phyloP scores from a whole-genome alignment of 2,329 filamentous ascomycete genomes.

The Verticillium albo-atrum region DNA sequence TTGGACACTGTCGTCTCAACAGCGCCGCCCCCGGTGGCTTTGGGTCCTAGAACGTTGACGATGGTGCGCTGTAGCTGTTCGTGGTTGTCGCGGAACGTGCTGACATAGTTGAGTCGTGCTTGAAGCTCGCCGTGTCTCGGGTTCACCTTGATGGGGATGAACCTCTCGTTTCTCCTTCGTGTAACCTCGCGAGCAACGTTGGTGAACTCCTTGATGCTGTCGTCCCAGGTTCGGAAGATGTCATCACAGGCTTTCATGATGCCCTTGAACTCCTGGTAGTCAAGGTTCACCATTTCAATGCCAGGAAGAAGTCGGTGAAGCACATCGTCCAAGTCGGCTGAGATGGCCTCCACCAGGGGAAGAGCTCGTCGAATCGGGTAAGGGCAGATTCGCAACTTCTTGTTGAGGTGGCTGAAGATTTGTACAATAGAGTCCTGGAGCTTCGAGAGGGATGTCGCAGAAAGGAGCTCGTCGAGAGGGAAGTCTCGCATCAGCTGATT shows the following conservation, averaged over 20 bases:
- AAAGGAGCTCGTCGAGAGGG: conserved; percentile 88
- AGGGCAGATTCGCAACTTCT: conserved; percentile 92
- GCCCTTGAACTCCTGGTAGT: conserved; percentile 83
- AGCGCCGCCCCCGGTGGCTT: conserved; percentile 51
- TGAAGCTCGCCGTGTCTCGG: conserved; percentile 86
- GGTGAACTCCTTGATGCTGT: conserved; percentile 95
- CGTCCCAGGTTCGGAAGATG: conserved; percentile 92
- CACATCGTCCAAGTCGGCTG: conserved; percentile 81
- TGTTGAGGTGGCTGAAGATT: conserved; percentile 94
- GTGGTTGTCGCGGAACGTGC: conserved; percentile 92
- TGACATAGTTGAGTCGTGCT: conserved; percentile 86
- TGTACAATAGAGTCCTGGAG: conserved; percentile 82
- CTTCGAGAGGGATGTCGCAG: conserved; percentile 83
- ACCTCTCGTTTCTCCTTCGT: conserved; percentile 89
- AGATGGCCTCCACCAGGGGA: conserved; percentile 94
- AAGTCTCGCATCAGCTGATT: conserved; percentile 99
- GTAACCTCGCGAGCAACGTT: conserved; percentile 96
- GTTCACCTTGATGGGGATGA: conserved; percentile 95
- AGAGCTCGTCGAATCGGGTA: conserved; percentile 91
- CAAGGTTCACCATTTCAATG: conserved; percentile 82
- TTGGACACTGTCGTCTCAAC: conserved; percentile 48
- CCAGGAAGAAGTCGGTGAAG: conserved; percentile 84
- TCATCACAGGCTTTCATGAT: conserved; percentile 79
- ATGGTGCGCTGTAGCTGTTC: conserved; percentile 97
- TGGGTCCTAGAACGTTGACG: conserved; percentile 87